These are phyloP conservation scores for Laetiporus sulphureus DNA, from an alignment of 1,284 basidiomycete species.

Conservation along the genomic window DNA sequence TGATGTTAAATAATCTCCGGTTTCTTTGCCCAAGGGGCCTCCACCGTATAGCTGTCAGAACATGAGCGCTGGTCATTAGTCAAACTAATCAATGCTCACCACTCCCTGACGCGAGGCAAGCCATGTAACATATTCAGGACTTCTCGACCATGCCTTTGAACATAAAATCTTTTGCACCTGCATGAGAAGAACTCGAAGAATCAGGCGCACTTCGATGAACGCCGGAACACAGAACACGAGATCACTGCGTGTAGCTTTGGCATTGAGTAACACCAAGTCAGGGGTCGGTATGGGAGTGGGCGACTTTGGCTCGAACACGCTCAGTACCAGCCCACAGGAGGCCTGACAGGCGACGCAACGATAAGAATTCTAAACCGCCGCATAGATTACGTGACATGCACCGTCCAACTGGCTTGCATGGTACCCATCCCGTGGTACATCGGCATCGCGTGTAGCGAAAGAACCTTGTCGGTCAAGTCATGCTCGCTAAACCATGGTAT, in stretches of 20 bases:
- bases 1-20: slow-evolving; percentile 12
- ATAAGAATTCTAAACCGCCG: too few species aligned
- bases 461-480: slow-evolving; percentile 13
- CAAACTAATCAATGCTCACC: neutral
- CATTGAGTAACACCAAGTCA: slow-evolving; percentile 10
- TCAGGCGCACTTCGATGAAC: slow-evolving; percentile 11
- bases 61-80: neutral
- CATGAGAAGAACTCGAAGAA: neutral
- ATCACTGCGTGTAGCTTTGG: slow-evolving; percentile 9
- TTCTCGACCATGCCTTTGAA: slow-evolving; percentile 3
- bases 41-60: slow-evolving; percentile 11
- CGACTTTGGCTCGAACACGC: slow-evolving; percentile 12
- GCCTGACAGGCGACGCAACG: too few species aligned
- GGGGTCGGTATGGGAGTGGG: slow-evolving; percentile 17
- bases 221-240: slow-evolving; percentile 17
- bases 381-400: slow-evolving; percentile 1
- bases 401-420: slow-evolving; percentile 4
- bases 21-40: slow-evolving; percentile 13
- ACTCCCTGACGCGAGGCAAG: neutral
- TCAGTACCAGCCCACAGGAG: slow-evolving; percentile 9
- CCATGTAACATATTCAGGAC: slow-evolving; percentile 5
- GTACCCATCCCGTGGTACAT: slow-evolving; percentile 19
- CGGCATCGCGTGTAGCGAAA: slow-evolving; percentile 17
- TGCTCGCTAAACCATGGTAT: slow-evolving; percentile 10
- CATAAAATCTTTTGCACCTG: neutral